These are phyloP conservation scores for Macrolepiota fuliginosa DNA, from an alignment of 768 basidiomycete genomes.

Conservation along the genomic window DNA sequence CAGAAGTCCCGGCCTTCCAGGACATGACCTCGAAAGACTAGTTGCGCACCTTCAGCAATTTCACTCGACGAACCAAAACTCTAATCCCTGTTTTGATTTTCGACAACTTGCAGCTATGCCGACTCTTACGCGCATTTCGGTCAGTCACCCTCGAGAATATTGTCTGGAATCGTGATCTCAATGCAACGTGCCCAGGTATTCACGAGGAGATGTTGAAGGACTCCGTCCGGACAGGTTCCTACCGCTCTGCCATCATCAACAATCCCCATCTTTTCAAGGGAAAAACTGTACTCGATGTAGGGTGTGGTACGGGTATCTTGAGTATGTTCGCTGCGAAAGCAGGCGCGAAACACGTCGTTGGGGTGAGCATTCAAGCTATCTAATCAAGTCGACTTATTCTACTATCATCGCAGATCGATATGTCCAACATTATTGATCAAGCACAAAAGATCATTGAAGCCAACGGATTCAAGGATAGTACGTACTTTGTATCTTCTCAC, in stretches of 20 bases:
- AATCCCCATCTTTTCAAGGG: constrained; percentile 95
- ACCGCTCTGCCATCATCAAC: constrained; percentile 92
- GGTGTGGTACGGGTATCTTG: constrained; percentile 96
- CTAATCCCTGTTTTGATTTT: constrained; percentile 37
- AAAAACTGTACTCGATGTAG: constrained; percentile 96
- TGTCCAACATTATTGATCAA: constrained; percentile 99
- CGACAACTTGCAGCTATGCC: constrained; percentile 64
- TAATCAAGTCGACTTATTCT: constrained; percentile 11
- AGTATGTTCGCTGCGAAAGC: constrained; percentile 99
- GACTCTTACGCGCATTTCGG: constrained; percentile 97
- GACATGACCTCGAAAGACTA: constrained; percentile 89
- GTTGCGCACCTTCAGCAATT: constrained; percentile 44
- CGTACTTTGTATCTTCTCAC: constrained; percentile 23
- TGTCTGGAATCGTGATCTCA: neutral
- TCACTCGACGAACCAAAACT: constrained; percentile 26
- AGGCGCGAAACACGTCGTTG: constrained; percentile 91
- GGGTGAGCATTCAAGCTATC: constrained; percentile 48
- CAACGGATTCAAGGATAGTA: constrained; percentile 95
- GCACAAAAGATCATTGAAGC: constrained; percentile 95
- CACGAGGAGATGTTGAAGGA: constrained; percentile 99
- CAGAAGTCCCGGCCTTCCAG: constrained; percentile 21
- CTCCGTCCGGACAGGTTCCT: constrained; percentile 89
- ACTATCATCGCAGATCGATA: constrained; percentile 74
- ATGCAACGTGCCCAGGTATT: constrained; percentile 57
- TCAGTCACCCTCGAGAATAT: constrained; percentile 30